Base-by-base conservation (phyloP, 192 early-diverging fungal genomes). In the Coemansia sp. region DNA sequence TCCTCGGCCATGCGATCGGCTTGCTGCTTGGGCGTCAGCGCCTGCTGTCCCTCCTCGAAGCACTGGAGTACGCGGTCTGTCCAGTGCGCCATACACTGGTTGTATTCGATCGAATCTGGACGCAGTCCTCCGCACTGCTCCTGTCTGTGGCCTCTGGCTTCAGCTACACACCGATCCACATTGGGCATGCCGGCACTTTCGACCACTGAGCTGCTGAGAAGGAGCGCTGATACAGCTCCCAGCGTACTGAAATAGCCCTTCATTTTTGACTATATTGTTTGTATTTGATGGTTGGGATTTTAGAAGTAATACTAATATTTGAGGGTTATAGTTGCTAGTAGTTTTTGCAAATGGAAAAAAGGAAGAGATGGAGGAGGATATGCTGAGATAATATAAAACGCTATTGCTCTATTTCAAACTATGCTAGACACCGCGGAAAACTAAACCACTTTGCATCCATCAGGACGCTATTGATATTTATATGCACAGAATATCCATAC, bases 11-110 rank as follows among this genome's bases (percentile, higher is more conserved):
- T 59, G 11, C 61, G 53, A 20, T 79, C 70, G 23, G 50, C 55
- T 19, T 65, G 62, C 53, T 73, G 70, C 37, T 68, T 66, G 22
- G 67, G 76, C 7, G 55, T 61, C 48, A 79, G 57, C 0, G 42
- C 34, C 8, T 59, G 65, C 30, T 57, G 59, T 38, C 63, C 64
- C 8, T 73, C 33, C 3, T 70, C 67, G 33, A 63, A 79, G 57
- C 70, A 63, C 50, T 79, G 62, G 6, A 73, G 53, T 15, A 73
- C 70, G 44, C 66, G 70, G 42, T 79, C 70, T 36, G 76, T 79
- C 70, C 65, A 73, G 48, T 73, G 70, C 14, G 76, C 76, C 76
- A 79, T 79, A 34, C 76, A 79, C 45, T 73, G 63, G 67, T 79
- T 79, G 67, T 79, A 73, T 42, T 72, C 76, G n/a, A 79, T 55